Base-by-base conservation (phyloP, 495 filamentous ascomycete genomes). In the Penicillium waksmanii region DNA sequence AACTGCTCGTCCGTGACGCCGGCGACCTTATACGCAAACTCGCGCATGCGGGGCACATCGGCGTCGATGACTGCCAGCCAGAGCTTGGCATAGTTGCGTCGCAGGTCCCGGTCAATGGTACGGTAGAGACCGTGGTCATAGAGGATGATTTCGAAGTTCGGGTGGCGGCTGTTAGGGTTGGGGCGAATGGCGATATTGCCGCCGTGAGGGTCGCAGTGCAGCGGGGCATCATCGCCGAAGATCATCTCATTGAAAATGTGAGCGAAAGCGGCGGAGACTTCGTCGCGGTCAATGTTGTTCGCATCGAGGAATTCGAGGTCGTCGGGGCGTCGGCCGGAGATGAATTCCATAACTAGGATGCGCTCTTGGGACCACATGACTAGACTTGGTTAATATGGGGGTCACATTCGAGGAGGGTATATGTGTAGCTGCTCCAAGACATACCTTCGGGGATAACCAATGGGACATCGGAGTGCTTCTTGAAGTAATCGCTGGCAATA, bases 241-340 rank as follows among this genome's bases (percentile, higher is more conserved):
- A 99, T 96, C 96, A 99, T 99, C 71, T 97, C 93, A 77, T 99
- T 99, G 82, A 99, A 99, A 56, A 97, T 93, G 49, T 87, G 86
- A 3, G 94, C 88, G 5, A 99, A 76, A 0, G 94, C 89, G 0
- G 96, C 95, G 7, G 93, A 96, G 23, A 99, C 96, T 75, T 99
- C 96, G 73, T 97, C 96, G 10, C 96, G 88, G 72, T 94, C 89
- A 69, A 99, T 97, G 53, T 83, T 80, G 72, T 95, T 90, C 9
- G 83, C 76, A 73, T 97, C 96, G 3, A 98, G 79, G 72, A 86
- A 98, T 9, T 81, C 84, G 3, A 98, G 85, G 69, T 99, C 93
- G 67, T 99, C 96, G 12, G 92, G 88, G 44, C 96, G 91, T 61
- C 84, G 82, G 31, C 96, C 96, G 21, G 92, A 82, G 54, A 97